Conservation (phyloP, 805 yeast species). For the Barnettozyma pratensis region DNA sequence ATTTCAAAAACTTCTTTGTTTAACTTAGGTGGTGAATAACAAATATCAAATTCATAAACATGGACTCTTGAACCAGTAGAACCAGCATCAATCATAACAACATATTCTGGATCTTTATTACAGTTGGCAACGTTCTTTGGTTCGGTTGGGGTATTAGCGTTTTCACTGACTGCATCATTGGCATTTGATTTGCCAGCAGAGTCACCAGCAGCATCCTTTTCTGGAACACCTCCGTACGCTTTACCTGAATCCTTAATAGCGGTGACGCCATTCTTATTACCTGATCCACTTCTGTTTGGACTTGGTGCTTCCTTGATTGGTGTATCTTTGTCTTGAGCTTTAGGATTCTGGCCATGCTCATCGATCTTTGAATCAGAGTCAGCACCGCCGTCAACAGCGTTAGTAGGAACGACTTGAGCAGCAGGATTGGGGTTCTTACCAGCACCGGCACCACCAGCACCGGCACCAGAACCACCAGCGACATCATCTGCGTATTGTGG, state of each 20-base stretch:
- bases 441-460: background rate
- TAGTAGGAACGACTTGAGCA: background rate
- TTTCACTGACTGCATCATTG: conserved; percentile 17
- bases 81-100: conserved; percentile 96
- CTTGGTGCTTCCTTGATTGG: conserved; percentile 27
- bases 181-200: conserved; percentile 9
- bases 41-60: conserved; percentile 85
- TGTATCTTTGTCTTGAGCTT: conserved; percentile 22
- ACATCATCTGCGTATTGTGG: conserved; percentile 27
- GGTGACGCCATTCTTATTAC: conserved; percentile 17
- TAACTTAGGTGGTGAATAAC: conserved; percentile 78
- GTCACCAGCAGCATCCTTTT: conserved; percentile 15
- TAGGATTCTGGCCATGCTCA: conserved; percentile 19
- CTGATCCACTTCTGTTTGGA: conserved; percentile 14
- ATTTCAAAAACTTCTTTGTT: conserved; percentile 77
- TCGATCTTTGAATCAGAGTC: conserved; percentile 18
- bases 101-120: conserved; percentile 54
- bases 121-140: conserved; percentile 25
- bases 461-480: background rate
- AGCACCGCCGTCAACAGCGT: conserved; percentile 22
- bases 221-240: conserved; percentile 27
- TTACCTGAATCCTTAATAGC: conserved; percentile 25
- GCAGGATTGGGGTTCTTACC: background rate
- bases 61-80: conserved; percentile 97
- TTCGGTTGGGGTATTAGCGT: conserved; percentile 2